phyloP scores from a whole-genome alignment of 495 filamentous ascomycete genomes.

The Aspergillus baeticus region DNA sequence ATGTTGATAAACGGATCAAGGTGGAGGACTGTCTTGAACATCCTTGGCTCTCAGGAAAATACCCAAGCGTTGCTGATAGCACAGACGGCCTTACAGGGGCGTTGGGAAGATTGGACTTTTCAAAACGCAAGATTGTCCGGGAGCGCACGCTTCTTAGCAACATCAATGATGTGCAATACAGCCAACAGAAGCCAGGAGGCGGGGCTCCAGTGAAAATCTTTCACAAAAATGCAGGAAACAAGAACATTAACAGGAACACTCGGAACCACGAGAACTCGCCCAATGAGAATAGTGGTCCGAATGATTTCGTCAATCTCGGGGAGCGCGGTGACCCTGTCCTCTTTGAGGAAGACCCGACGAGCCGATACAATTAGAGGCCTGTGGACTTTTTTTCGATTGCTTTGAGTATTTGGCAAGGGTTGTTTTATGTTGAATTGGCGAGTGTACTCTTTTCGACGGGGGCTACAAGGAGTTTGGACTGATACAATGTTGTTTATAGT shows the following conservation, averaged over 20 bases:
- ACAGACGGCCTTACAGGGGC: constrained; percentile 89
- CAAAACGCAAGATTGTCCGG: constrained; percentile 70
- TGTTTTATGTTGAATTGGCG: too few relatives aligned
- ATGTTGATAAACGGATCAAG: constrained; percentile 78
- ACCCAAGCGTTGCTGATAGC: constrained; percentile 64
- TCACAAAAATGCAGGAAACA: constrained; percentile 65
- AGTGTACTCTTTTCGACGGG: too few relatives aligned
- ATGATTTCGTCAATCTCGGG: constrained; percentile 78
- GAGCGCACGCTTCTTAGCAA: constrained; percentile 83
- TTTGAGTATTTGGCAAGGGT: neutral
- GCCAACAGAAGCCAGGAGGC: constrained; percentile 55
- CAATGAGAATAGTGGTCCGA: constrained; percentile 59
- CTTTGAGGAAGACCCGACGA: constrained; percentile 62
- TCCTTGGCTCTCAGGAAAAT: constrained; percentile 73
- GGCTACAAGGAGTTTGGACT: too few relatives aligned
- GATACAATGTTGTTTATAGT: too few relatives aligned
- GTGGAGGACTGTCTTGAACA: constrained; percentile 90
- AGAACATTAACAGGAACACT: constrained; percentile 34
- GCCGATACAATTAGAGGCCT: constrained; percentile 31
- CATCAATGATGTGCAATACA: constrained; percentile 75
- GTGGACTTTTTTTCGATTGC: neutral
- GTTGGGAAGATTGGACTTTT: constrained; percentile 78
- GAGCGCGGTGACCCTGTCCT: constrained; percentile 78
- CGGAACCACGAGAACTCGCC: constrained; percentile 56
- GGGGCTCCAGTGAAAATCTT: constrained; percentile 71